Conservation (phyloP, 768 basidiomycete species). For the Panaeolus cyanescens region DNA sequence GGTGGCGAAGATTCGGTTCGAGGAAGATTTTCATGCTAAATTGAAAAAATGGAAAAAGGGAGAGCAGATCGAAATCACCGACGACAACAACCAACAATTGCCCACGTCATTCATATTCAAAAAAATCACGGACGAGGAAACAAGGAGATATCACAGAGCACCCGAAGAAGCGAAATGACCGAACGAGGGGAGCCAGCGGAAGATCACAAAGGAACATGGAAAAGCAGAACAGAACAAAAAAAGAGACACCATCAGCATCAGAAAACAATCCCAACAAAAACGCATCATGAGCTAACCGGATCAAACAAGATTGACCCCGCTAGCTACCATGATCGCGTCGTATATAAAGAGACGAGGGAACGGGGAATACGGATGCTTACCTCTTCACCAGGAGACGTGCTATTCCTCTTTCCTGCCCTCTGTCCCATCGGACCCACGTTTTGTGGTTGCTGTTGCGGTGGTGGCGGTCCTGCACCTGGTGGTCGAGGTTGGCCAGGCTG, state of each 20-base stretch:
- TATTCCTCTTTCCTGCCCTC: conserved; percentile 50
- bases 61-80: too few relatives aligned
- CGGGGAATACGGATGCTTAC: conserved; percentile 28
- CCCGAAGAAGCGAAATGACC: not conserved
- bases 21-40: conserved; percentile 47
- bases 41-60: conserved; percentile 3
- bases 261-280: conserved; percentile 4
- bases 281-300: conserved; percentile 1
- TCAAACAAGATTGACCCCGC: not conserved
- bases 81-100: too few relatives aligned
- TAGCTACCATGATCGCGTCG: not conserved
- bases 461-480: conserved; percentile 35
- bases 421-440: conserved; percentile 21
- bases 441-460: conserved; percentile 33
- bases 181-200: not conserved
- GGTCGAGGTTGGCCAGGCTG: conserved; percentile 19
- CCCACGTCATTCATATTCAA: conserved; percentile 1
- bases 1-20: conserved; percentile 59
- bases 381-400: conserved; percentile 66
- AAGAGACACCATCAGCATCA: conserved; percentile 1
- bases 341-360: not conserved
- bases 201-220: not conserved
- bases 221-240: not conserved
- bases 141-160: not conserved
- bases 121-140: not conserved